Base-by-base conservation (phyloP, 495 filamentous ascomycete genomes). In the Penicillium paradoxum region DNA sequence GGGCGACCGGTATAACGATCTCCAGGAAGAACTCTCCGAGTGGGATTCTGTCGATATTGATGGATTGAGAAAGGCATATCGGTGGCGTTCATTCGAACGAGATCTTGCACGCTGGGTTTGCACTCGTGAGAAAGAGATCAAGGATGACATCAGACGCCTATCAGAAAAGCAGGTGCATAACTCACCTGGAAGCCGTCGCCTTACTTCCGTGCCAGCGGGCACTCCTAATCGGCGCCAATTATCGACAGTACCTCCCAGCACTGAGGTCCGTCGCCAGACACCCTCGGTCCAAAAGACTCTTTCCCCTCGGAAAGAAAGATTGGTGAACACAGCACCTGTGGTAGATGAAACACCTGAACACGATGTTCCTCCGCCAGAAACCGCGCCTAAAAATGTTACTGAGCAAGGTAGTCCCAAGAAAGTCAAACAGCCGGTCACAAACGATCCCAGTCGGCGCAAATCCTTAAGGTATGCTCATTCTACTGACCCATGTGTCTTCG, bases 51-150 rank as follows among this genome's bases (percentile, higher is more conserved):
- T 44, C 4, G 64, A 71, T 25, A 51, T 68, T 13, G 45, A 60
- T 6, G 64, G 50, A 0, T 25, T 74, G 13, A 65, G 61, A 27
- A 55, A 54, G 18, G 36, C 46, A 2, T 72, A 64, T 44, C 53
- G 53, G 9, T 75, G 72, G 73, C 53, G 62, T 18, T 69, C 75
- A 30, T 51, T 68, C 25, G 34, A 65, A 13, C 57, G 54, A 2
- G 49, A 51, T 5, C 62, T 60, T 24, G 68, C 61, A 2, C 63
- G 69, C 17, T 76, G 73, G 61, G 44, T 73, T 17, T 63, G 59
- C 38, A 60, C 48, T 32, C 55, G 72, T n/a, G 61, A 54, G 42
- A 60, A 61, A 17, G 72, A 76, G 33, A 66, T 76, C 34, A 41
- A 57, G 30, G 38, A 47, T 4, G 56, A 44, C 9, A 29, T 68